These are phyloP conservation scores for Colletotrichum echinochloae DNA, from an alignment of 2,329 filamentous ascomycete genomes.

Conservation along the genomic window DNA sequence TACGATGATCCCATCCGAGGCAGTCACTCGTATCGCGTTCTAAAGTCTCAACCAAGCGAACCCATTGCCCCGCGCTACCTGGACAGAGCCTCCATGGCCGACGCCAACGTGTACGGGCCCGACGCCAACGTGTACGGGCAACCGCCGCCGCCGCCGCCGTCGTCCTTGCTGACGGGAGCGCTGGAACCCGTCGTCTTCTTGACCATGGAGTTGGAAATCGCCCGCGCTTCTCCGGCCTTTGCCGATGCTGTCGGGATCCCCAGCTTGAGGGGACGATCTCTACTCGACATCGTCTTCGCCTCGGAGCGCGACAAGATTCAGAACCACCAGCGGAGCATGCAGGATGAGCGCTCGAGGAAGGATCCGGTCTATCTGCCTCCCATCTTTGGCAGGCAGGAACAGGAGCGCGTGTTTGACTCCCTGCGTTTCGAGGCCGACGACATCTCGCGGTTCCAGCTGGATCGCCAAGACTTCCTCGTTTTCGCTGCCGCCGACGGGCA, in stretches of 20 bases:
- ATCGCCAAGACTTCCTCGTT: conserved; percentile 66
- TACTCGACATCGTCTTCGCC: conserved; percentile 66
- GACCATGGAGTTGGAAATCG: conserved; percentile 68
- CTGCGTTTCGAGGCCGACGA: conserved; percentile 67
- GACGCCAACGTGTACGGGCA: conserved; percentile 64
- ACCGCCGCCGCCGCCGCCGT: conserved; percentile 48
- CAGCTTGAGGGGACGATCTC: conserved; percentile 60
- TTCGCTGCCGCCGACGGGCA: conserved; percentile 67
- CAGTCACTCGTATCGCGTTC: conserved; percentile 62
- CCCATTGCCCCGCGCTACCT: conserved; percentile 61
- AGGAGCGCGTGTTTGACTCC: conserved; percentile 66
- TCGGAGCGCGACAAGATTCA: conserved; percentile 65
- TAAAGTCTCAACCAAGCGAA: conserved; percentile 67
- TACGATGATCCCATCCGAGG: conserved; percentile 62
- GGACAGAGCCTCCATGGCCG: conserved; percentile 62
- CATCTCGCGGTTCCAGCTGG: conserved; percentile 62
- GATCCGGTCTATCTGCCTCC: conserved; percentile 74
- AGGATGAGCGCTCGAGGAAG: conserved; percentile 67
- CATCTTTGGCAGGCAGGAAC: conserved; percentile 67
- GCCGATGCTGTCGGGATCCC: conserved; percentile 65
- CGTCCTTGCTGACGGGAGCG: conserved; percentile 54
- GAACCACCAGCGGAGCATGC: conserved; percentile 63
- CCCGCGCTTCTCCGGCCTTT: conserved; percentile 68
- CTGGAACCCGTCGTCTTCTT: conserved; percentile 69
- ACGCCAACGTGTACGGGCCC: conserved; percentile 62